A percentile compares a stretch with the other conserved stretches of the same genome.
Conservation (phyloP, 257 asterid species). For the Solanum virginianum region DNA sequence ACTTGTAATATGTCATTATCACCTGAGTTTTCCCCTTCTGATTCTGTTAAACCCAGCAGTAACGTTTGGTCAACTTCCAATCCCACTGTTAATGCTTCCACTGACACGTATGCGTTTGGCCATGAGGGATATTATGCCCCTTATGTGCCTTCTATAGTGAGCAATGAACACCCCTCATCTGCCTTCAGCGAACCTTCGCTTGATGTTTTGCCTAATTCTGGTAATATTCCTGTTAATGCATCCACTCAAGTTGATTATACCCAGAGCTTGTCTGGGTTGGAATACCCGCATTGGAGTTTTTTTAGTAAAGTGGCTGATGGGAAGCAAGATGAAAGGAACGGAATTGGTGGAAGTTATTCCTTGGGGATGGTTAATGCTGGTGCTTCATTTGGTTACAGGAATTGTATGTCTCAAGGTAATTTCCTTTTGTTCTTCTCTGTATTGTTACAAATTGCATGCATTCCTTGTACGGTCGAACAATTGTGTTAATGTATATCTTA, state of each 20-base stretch:
- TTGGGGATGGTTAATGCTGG: conserved; percentile 20
- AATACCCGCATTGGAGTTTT: conserved; percentile 37
- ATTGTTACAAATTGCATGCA: not conserved
- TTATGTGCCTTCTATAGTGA: conserved; percentile 26
- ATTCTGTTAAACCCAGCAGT: conserved; percentile 15
- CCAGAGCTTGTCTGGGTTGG: conserved; percentile 44
- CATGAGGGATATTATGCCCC: conserved; percentile 37
- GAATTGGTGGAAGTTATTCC: conserved; percentile 18
- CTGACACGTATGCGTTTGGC: conserved; percentile 20
- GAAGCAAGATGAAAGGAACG: conserved; percentile 30
- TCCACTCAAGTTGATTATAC: conserved; percentile 48
- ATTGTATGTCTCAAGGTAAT: conserved; percentile 41
- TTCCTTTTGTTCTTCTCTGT: not conserved
- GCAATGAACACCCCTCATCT: conserved; percentile 16
- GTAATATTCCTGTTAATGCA: conserved; percentile 4
- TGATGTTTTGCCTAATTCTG: conserved; percentile 26
- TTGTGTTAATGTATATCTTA: too few relatives aligned
- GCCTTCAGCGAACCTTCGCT: conserved; percentile 22
- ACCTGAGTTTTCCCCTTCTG: conserved; percentile 26
- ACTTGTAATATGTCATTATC: conserved; percentile 7
- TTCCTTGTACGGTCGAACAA: not conserved
- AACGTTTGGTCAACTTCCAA: conserved; percentile 30
- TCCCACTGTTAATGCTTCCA: conserved; percentile 13
- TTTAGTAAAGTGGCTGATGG: conserved; percentile 35
- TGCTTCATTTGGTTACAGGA: conserved; percentile 22